Conservation (phyloP, 306 rosid species). For the Trifolium pratense region DNA sequence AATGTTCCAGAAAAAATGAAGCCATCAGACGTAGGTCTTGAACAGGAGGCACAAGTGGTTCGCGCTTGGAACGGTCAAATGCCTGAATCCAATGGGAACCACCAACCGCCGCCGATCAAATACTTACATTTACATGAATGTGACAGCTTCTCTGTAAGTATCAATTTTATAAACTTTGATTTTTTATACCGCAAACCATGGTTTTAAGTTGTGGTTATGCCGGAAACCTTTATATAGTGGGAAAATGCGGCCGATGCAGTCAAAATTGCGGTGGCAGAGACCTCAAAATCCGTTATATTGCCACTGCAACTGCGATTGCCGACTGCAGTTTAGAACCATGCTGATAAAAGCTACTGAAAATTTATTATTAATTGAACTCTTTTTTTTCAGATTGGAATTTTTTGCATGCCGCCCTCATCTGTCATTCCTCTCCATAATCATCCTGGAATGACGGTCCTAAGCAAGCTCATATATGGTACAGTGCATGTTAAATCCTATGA, state of each 20-base stretch:
- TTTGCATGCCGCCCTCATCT: constrained; percentile 93
- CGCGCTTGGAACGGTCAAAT: constrained; percentile 71
- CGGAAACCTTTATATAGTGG: background rate
- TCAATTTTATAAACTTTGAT: constrained; percentile 1
- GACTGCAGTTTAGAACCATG: background rate
- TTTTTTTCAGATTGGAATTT: constrained; percentile 84
- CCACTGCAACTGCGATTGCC: background rate
- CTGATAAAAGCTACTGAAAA: background rate
- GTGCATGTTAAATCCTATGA: constrained; percentile 81
- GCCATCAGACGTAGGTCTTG: constrained; percentile 95
- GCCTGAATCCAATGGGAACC: constrained; percentile 64
- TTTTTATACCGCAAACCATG: constrained; percentile 17
- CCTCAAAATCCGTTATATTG: background rate
- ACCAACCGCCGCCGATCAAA: constrained; percentile 78
- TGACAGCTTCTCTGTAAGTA: constrained; percentile 84
- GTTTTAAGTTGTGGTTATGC: background rate
- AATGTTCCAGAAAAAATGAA: constrained; percentile 83
- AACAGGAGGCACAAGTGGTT: constrained; percentile 89
- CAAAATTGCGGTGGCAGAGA: background rate
- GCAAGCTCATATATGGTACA: constrained; percentile 96
- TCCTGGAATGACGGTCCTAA: constrained; percentile 95
- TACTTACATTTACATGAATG: constrained; percentile 87
- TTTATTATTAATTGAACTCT: constrained; percentile 5
- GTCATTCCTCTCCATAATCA: constrained; percentile 94
- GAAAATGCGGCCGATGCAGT: background rate